Evolutionary conservation across 2,329 filamentous ascomycete species (phyloP).

Genomic region (Pestalotiopsis sp.): DNA sequence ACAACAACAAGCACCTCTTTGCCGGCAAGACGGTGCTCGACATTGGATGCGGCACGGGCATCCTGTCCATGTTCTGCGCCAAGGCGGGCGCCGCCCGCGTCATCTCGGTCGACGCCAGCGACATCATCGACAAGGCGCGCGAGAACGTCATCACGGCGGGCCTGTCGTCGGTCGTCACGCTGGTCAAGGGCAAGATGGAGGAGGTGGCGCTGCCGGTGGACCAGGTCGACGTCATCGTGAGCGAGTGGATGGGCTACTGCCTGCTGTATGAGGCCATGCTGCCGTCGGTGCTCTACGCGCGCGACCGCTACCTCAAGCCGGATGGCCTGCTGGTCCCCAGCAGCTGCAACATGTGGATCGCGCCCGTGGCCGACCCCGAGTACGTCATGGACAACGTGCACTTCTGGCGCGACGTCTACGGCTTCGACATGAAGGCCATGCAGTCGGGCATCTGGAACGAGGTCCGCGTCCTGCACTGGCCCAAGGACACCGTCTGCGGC

Average conservation of each 20-base stretch:
- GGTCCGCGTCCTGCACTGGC: constrained; percentile 75
- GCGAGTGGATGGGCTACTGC: constrained; percentile 97
- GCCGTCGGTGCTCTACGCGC: constrained; percentile 84
- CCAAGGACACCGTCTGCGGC: constrained; percentile 61
- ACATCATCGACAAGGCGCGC: constrained; percentile 83
- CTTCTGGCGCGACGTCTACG: constrained; percentile 93
- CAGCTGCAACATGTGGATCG: constrained; percentile 80
- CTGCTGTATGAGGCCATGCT: constrained; percentile 96
- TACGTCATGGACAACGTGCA: constrained; percentile 76
- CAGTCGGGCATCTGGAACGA: constrained; percentile 80
- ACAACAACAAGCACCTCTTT: constrained; percentile 87
- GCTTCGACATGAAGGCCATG: constrained; percentile 94
- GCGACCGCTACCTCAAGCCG: constrained; percentile 81
- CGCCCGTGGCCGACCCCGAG: constrained; percentile 76
- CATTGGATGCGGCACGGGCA: constrained; percentile 86
- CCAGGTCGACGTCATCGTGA: constrained; percentile 91
- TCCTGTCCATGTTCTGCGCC: constrained; percentile 93
- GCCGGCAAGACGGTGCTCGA: constrained; percentile 85
- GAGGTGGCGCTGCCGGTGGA: constrained; percentile 78
- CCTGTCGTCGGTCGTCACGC: constrained; percentile 73
- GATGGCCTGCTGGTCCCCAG: constrained; percentile 85
- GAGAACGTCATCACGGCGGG: constrained; percentile 85
- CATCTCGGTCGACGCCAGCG: constrained; percentile 89
- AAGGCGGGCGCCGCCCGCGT: constrained; percentile 85
- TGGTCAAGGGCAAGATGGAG: constrained; percentile 84